A percentile compares a stretch with the other conserved stretches of the same genome.
phyloP scores from a whole-genome alignment of 371 early-diverging fungal species.

The Actinomortierella wolfii region DNA sequence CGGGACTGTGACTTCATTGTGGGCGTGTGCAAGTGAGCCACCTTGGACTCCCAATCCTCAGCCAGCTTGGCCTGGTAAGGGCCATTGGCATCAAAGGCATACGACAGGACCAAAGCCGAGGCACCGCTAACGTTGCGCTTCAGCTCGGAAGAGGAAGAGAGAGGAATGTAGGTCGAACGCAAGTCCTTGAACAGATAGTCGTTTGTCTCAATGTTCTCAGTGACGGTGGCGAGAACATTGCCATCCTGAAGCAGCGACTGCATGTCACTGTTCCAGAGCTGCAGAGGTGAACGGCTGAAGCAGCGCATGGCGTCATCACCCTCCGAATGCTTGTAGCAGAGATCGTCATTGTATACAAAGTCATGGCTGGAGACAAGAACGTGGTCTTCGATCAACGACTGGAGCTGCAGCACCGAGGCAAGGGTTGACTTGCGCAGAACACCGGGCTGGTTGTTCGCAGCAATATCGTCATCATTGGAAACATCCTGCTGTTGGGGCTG shows the following conservation, averaged over 20 bases:
- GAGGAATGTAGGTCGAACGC: constrained; percentile 23
- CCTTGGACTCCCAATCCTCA: constrained; percentile 56
- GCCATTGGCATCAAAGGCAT: constrained; percentile 61
- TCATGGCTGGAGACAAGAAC: constrained; percentile 47
- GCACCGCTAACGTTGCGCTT: constrained; percentile 28
- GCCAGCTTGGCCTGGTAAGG: constrained; percentile 52
- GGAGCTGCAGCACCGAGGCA: constrained; percentile 54
- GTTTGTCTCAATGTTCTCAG: constrained; percentile 45
- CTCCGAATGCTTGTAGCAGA: constrained; percentile 44
- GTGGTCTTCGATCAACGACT: constrained; percentile 57
- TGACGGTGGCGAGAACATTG: constrained; percentile 43
- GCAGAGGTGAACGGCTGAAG: constrained; percentile 47
- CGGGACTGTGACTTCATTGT: constrained; percentile 38
- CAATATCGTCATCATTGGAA: constrained; percentile 4
- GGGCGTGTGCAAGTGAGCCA: constrained; percentile 44
- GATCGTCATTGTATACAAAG: constrained; percentile 44
- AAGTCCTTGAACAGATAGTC: constrained; percentile 49
- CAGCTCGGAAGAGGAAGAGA: constrained; percentile 7
- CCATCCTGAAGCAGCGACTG: constrained; percentile 38
- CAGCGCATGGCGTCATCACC: constrained; percentile 31
- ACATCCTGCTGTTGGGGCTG: neutral
- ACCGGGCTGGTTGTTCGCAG: constrained; percentile 14
- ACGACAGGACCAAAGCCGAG: constrained; percentile 54
- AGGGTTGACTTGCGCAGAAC: constrained; percentile 50
- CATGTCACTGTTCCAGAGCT: constrained; percentile 47